A percentile compares a stretch with the other conserved stretches of the same genome.
phyloP scores from a whole-genome alignment of 140 eudicot genomes.

The Flaveria floridana region DNA sequence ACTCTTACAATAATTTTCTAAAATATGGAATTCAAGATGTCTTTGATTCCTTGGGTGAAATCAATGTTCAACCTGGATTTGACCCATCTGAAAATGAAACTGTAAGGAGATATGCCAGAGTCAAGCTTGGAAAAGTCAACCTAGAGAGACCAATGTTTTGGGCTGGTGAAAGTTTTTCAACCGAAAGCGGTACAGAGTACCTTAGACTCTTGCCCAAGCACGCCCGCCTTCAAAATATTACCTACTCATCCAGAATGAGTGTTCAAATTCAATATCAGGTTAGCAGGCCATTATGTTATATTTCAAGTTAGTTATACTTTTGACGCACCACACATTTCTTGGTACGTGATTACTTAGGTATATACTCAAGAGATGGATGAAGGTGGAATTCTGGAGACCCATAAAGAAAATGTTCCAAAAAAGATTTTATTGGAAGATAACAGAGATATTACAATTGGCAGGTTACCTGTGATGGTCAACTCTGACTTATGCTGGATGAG shows the following conservation, averaged over 20 bases:
- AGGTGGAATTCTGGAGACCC: slow-evolving; percentile 58
- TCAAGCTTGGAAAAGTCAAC: slow-evolving; percentile 68
- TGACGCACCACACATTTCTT: slow-evolving; percentile 3
- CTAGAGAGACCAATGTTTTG: slow-evolving; percentile 69
- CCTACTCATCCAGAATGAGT: slow-evolving; percentile 74
- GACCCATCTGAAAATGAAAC: slow-evolving; percentile 65
- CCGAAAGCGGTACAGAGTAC: slow-evolving; percentile 50
- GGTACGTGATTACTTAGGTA: slow-evolving; percentile 45
- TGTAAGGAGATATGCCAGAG: slow-evolving; percentile 55
- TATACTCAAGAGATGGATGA: slow-evolving; percentile 50
- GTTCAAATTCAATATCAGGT: slow-evolving; percentile 69
- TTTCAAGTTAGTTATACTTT: background rate
- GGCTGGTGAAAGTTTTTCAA: slow-evolving; percentile 61
- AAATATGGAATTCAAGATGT: slow-evolving; percentile 60
- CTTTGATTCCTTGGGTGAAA: slow-evolving; percentile 67
- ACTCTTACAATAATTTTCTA: slow-evolving; percentile 81
- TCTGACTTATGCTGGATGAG: slow-evolving; percentile 93
- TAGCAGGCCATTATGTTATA: slow-evolving; percentile 5
- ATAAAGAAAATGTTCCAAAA: slow-evolving; percentile 48
- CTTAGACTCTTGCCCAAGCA: slow-evolving; percentile 64
- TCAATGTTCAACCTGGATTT: slow-evolving; percentile 58
- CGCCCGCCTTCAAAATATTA: slow-evolving; percentile 93
- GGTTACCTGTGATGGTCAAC: slow-evolving; percentile 93
- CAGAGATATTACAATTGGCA: slow-evolving; percentile 58
- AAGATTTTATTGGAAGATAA: slow-evolving; percentile 36